phyloP scores from a whole-genome alignment of 306 rosid species.

The Rosa chinensis region DNA sequence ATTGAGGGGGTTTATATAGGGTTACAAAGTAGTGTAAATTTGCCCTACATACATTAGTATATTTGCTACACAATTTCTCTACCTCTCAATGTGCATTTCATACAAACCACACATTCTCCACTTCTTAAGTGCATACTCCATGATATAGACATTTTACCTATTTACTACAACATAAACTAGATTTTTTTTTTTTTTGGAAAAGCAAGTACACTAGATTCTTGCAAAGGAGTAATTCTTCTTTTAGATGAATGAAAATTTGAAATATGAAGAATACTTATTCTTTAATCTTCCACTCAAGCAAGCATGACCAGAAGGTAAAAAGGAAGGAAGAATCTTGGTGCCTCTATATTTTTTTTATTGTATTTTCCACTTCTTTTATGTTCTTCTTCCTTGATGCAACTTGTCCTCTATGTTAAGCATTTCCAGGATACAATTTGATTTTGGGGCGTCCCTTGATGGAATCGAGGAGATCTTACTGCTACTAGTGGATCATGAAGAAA shows the following conservation, averaged over 20 bases:
- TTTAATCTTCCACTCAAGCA: conserved; percentile 24
- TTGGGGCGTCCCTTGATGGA: conserved; percentile 17
- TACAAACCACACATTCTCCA: too few relatives aligned
- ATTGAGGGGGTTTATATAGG: too few relatives aligned
- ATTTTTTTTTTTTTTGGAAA: too few relatives aligned
- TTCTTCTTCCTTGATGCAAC: conserved; percentile 8
- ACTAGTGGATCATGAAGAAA: conserved; percentile 36
- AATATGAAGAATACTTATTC: neutral
- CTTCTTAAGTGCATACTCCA: too few relatives aligned
- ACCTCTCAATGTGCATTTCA: too few relatives aligned
- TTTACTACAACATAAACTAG: too few relatives aligned
- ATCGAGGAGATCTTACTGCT: conserved; percentile 18
- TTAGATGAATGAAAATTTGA: neutral
- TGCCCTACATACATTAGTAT: too few relatives aligned
- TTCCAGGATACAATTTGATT: conserved; percentile 1
- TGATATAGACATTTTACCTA: too few relatives aligned
- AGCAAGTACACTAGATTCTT: neutral
- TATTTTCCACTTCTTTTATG: conserved; percentile 10
- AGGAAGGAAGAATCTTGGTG: conserved; percentile 18
- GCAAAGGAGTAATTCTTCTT: neutral
- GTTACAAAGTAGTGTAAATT: too few relatives aligned
- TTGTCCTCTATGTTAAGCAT: conserved; percentile 17
- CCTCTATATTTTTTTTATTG: neutral
- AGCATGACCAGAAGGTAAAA: conserved; percentile 12
- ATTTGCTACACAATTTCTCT: too few relatives aligned